Evolutionary conservation across 768 basidiomycete species (phyloP), one percentile per base, ranked within the genome.

Genomic region (Lactarius sanguifluus): DNA sequence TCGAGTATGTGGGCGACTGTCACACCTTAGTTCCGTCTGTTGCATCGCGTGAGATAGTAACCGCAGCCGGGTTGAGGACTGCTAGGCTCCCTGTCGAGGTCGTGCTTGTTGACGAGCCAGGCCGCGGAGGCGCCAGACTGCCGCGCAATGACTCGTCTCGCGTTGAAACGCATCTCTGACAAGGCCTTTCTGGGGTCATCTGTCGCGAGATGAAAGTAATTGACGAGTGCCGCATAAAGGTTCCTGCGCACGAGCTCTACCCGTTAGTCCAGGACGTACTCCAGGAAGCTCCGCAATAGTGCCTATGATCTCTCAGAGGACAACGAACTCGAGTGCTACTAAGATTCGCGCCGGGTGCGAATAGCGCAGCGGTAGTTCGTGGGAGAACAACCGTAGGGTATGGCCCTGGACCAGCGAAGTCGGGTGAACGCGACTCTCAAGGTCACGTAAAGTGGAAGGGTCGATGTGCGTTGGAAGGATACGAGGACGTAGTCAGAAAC

Each of bases 11-110:
- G 98, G 10, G 96, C 92, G 18, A 98, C 86, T 3, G 95, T 95
- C 96, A 98, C 2, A 98, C 92, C 76, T 98, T 94, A 18, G 92
- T 88, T 8, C 95, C 95, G 69, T 97, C 95, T 62, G 93, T 91
- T 1, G 94, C 95, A 73, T 98, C 96, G n/a, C 93, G 83, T 25
- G 92, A 86, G 45, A 96, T 81, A 0, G 85, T 77, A 0, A 94
- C 81, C 23, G 89, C 81, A 41, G 80, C 81, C 6, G 81, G 77
- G 71, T 88, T 89, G 74, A 98, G 78, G 64, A 90, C 80, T 0
- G 83, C 76, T 12, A 94, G 74, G 68, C 88, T 90, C 5, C 88
- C 86, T 5, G 76, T 72, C 64, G 82, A 76, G n/a, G 71, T 61
- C 12, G 68, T 55, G 25, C 28, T 47, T 8, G 57, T 18, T 28